phyloP scores from a whole-genome alignment of 2,329 filamentous ascomycete species.

The Sarocladiaceae sp. region DNA sequence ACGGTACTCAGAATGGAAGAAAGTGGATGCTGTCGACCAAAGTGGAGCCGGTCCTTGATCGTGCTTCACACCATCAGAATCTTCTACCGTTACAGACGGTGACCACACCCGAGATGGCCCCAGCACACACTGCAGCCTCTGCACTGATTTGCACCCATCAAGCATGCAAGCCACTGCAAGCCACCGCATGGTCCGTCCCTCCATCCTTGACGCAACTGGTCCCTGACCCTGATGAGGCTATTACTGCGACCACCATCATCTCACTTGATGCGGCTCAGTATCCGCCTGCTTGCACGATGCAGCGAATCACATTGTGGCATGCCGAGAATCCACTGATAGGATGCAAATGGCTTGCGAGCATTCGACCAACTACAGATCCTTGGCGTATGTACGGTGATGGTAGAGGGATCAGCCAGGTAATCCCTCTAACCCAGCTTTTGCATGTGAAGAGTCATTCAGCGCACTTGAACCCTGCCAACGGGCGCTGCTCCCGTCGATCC shows the following conservation, averaged over 20 bases:
- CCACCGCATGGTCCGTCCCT: slow-evolving; percentile 9
- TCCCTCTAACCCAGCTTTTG: not conserved
- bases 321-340: not conserved
- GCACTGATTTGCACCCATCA: slow-evolving; percentile 1
- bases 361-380: not conserved
- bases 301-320: not conserved
- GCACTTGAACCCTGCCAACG: not conserved
- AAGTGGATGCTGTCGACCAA: not conserved
- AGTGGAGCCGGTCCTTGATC: too few species aligned
- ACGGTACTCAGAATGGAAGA: not conserved
- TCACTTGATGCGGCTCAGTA: not conserved
- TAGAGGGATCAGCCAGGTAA: not conserved
- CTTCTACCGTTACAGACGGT: not conserved
- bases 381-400: slow-evolving; percentile 5
- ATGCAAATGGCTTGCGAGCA: not conserved
- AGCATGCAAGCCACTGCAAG: slow-evolving; percentile 8
- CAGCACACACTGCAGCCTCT: not conserved
- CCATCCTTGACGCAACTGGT: slow-evolving; percentile 1
- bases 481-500: not conserved
- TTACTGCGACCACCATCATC: not conserved
- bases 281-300: not conserved
- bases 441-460: not conserved
- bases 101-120: not conserved
- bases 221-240: slow-evolving; percentile 4
- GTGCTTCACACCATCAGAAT: not conserved